Evolutionary conservation across 345 rosid species (phyloP), one percentile per base, ranked within the genome.

Genomic region (Lepidium didymum): DNA sequence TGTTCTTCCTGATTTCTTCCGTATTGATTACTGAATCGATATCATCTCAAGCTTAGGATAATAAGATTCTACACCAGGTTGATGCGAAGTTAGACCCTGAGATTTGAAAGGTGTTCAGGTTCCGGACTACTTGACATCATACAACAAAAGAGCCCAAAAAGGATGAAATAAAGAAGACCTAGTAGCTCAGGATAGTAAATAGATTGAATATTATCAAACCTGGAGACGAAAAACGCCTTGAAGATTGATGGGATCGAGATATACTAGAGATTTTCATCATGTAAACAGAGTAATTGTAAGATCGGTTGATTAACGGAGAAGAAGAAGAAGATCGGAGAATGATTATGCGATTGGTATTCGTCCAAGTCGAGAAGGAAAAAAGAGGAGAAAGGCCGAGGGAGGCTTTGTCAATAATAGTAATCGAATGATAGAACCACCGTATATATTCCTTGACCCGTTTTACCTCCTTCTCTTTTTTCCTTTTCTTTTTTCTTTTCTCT

Each of bases 371-470:
- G 6, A 65, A 43, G 6, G 42, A 7, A 6, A 44, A 21, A 45
- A n/a, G 19, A 21, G 38, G 29, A 15, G 16, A 56, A 21, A n/a
- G 33, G 21, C 10, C 33, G 33, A 29, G 33, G 33, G 1, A 29
- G 33, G 33, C 33, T 29, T 29, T 47, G 60, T 59, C 67, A 59
- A 51, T 40, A 31, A 60, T 60, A 58, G 16, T 40, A 31, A 50
- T 59, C 47, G 16, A 69, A 69, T 2, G n/a, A 12, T 25, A 25
- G 33, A 68, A 23, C 47, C 64, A 35, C 56, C 33, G 55, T 56
- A 21, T n/a, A 67, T 18, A 14, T 68, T 46, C 60, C 54, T 70
- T 61, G 54, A 70, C 68, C 74, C 36, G 2, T 51, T 69, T 69
- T 69, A 40, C 74, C 62, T 42, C 52, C 19, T 41, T 35, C 29